These are phyloP conservation scores for Quercus gilva DNA, from an alignment of 306 rosid genomes.

Conservation along the genomic window DNA sequence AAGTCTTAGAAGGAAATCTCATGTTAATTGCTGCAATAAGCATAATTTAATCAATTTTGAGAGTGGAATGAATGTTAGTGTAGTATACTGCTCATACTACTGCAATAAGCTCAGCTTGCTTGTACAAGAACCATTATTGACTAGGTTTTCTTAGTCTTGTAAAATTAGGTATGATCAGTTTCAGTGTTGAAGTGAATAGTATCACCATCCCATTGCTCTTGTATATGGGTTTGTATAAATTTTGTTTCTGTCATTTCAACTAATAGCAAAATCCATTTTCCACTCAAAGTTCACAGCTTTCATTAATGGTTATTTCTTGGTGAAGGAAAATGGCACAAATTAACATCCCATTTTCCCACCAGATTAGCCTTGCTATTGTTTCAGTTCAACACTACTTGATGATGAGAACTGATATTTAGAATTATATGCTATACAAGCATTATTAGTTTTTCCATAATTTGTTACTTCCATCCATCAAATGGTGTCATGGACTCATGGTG, in stretches of 20 bases:
- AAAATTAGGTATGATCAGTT: not conserved
- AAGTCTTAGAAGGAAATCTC: not conserved
- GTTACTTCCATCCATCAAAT: not conserved
- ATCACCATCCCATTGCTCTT: not conserved
- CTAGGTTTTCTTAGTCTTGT: conserved; percentile 13
- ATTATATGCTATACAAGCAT: not conserved
- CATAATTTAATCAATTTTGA: not conserved
- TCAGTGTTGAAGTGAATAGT: not conserved
- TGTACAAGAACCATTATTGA: not conserved
- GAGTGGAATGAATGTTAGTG: not conserved
- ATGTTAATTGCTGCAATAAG: conserved; percentile 8
- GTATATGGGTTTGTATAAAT: not conserved
- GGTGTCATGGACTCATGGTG: too few relatives aligned
- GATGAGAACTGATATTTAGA: not conserved
- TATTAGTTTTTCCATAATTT: not conserved
- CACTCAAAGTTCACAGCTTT: not conserved
- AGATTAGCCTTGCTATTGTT: too few relatives aligned
- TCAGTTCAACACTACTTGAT: too few relatives aligned
- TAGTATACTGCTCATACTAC: not conserved
- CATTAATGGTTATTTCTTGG: not conserved
- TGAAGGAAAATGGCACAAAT: not conserved
- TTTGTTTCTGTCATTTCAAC: not conserved
- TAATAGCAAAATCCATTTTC: not conserved
- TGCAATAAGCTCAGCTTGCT: conserved; percentile 14
- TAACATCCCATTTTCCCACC: too few relatives aligned